Conservation (phyloP, 2,329 filamentous ascomycete species). For the Aspergillus puulaauensis region DNA sequence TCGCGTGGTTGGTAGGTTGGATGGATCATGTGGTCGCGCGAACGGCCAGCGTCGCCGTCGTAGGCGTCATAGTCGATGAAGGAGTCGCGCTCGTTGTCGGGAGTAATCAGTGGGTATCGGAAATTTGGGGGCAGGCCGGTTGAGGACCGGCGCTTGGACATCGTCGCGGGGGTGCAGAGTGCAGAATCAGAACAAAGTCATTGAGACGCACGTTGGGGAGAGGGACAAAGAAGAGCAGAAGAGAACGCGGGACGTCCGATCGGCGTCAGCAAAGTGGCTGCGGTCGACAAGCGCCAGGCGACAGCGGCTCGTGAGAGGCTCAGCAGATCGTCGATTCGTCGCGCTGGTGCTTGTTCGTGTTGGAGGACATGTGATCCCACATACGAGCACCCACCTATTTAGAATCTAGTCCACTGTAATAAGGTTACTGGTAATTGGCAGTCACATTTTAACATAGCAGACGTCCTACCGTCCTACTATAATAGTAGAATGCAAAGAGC, state of each 20-base stretch:
- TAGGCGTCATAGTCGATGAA: constrained; percentile 5
- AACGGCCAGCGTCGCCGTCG: constrained; percentile 2
- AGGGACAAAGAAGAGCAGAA: neutral
- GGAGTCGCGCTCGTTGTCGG: constrained; percentile 4
- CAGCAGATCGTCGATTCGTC: neutral
- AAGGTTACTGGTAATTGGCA: no score
- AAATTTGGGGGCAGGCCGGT: constrained; percentile 1
- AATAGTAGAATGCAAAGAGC: no score
- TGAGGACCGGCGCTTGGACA: constrained; percentile 7
- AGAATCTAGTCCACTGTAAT: no score
- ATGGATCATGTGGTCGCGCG: constrained; percentile 3
- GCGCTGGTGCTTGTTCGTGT: neutral
- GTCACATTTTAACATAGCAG: no score
- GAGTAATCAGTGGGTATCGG: constrained; percentile 10
- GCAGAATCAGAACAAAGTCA: neutral
- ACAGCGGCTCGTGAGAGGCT: neutral
- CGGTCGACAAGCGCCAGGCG: neutral
- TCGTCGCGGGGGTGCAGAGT: neutral
- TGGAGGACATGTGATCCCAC: neutral
- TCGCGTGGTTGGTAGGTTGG: constrained; percentile 8
- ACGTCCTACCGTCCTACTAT: no score
- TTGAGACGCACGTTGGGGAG: neutral
- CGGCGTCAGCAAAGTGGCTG: neutral
- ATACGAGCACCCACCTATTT: no score
- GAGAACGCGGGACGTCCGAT: neutral